A percentile compares a stretch with the other conserved stretches of the same genome.
These are phyloP conservation scores for Fraxinus pennsylvanica DNA, from an alignment of 257 asterid species.

Conservation along the genomic window DNA sequence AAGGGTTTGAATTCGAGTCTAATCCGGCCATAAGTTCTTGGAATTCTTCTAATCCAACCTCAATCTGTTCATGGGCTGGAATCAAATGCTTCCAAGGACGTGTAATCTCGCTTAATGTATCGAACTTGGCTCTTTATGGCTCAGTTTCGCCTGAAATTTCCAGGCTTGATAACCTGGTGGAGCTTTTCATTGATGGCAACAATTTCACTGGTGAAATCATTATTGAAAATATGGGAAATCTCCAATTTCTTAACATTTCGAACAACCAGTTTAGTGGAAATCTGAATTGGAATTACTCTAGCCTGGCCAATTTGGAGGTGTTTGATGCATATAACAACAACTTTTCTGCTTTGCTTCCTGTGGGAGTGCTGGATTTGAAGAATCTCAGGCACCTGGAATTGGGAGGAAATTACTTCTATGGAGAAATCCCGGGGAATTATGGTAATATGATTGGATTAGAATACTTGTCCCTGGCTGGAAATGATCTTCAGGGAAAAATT, in stretches of 20 bases:
- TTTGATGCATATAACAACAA: constrained; percentile 85
- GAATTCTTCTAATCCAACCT: constrained; percentile 55
- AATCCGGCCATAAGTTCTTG: constrained; percentile 45
- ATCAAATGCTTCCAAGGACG: constrained; percentile 59
- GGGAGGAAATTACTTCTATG: constrained; percentile 81
- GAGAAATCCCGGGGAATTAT: constrained; percentile 59
- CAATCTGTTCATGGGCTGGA: constrained; percentile 80
- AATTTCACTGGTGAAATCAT: constrained; percentile 89
- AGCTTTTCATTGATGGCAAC: constrained; percentile 82
- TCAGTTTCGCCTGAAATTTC: constrained; percentile 66
- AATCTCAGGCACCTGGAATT: constrained; percentile 71
- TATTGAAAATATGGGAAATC: constrained; percentile 60
- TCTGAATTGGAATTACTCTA: constrained; percentile 78
- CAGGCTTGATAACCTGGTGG: constrained; percentile 53
- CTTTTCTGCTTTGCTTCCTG: constrained; percentile 68
- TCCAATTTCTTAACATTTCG: constrained; percentile 67
- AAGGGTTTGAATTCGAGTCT: constrained; percentile 43
- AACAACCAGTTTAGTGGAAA: constrained; percentile 65
- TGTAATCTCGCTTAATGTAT: constrained; percentile 60
- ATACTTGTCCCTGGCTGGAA: constrained; percentile 77
- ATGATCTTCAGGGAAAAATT: constrained; percentile 70
- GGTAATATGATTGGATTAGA: constrained; percentile 61
- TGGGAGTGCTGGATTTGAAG: constrained; percentile 51
- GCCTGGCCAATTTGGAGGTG: constrained; percentile 54
- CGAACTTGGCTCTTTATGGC: constrained; percentile 77